Conservation (phyloP, 2,329 filamentous ascomycete species). For the Aspergillus luchuensis region DNA sequence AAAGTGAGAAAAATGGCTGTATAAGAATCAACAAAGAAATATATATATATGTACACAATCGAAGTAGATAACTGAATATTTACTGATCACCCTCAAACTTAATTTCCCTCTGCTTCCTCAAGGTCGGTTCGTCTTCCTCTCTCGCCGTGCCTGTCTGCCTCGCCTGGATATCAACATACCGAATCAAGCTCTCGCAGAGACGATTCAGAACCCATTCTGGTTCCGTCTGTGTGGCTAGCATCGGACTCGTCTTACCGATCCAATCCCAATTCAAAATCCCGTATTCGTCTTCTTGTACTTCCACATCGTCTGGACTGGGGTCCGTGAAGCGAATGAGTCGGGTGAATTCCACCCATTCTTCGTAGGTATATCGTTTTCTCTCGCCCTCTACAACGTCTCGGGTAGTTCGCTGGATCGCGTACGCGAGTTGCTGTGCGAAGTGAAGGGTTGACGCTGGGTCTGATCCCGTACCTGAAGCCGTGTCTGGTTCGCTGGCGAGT, state of each 20-base stretch:
- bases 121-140: conserved; percentile 20
- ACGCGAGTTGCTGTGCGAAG: conserved; percentile 63
- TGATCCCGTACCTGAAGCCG: conserved; percentile 1
- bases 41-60: neutral
- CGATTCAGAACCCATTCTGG: conserved; percentile 68
- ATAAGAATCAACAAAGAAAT: no score
- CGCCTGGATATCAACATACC: conserved; percentile 40
- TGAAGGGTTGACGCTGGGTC: conserved; percentile 45
- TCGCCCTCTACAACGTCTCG: conserved; percentile 11
- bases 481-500: conserved; percentile 49
- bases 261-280: conserved; percentile 70
- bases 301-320: conserved; percentile 35
- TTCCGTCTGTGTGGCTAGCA: conserved; percentile 64
- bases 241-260: conserved; percentile 69
- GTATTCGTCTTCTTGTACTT: conserved; percentile 56
- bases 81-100: conserved; percentile 21
- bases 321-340: conserved; percentile 66
- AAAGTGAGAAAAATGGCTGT: no score
- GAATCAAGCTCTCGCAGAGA: conserved; percentile 64
- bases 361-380: conserved; percentile 70
- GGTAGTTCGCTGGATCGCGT: conserved; percentile 66
- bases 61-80: neutral
- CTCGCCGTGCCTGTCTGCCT: conserved; percentile 7
- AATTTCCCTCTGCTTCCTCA: conserved; percentile 30
- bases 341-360: conserved; percentile 86